Evolutionary conservation across 352 stramenopile genomes (phyloP).

Genomic region (Pythium biforme): DNA sequence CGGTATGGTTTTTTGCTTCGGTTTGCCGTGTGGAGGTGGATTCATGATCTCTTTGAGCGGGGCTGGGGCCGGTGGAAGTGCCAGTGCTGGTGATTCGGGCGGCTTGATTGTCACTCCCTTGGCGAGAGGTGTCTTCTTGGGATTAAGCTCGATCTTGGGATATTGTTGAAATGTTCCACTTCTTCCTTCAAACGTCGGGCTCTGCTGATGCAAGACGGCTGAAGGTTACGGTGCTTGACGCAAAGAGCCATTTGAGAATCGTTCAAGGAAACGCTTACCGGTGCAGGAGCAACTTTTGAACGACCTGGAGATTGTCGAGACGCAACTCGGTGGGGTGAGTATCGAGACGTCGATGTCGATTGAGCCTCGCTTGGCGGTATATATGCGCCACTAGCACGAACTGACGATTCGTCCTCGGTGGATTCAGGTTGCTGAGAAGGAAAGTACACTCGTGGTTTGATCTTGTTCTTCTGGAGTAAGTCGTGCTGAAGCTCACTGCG

Average conservation of each 20-base stretch:
- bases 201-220: conserved; percentile 12
- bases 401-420: not conserved
- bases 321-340: not conserved
- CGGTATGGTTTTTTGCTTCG: not conserved
- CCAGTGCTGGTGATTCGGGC: not conserved
- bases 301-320: not conserved
- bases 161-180: conserved; percentile 42
- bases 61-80: not conserved
- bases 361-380: not conserved
- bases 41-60: conserved; percentile 4
- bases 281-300: not conserved
- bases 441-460: conserved; percentile 47
- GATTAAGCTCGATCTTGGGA: conserved; percentile 41
- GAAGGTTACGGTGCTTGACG: no score
- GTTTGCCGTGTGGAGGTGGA: not conserved
- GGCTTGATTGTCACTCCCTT: conserved; percentile 47
- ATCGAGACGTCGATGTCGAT: not conserved
- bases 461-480: conserved; percentile 31
- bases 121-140: conserved; percentile 37
- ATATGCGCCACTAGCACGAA: no score
- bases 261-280: not conserved
- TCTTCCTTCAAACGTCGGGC: conserved; percentile 35
- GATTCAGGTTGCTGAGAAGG: not conserved
- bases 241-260: no score
- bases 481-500: conserved; percentile 43